These are phyloP conservation scores for Phytophthora cryptogea DNA, from an alignment of 352 stramenopile species.

Conservation along the genomic window DNA sequence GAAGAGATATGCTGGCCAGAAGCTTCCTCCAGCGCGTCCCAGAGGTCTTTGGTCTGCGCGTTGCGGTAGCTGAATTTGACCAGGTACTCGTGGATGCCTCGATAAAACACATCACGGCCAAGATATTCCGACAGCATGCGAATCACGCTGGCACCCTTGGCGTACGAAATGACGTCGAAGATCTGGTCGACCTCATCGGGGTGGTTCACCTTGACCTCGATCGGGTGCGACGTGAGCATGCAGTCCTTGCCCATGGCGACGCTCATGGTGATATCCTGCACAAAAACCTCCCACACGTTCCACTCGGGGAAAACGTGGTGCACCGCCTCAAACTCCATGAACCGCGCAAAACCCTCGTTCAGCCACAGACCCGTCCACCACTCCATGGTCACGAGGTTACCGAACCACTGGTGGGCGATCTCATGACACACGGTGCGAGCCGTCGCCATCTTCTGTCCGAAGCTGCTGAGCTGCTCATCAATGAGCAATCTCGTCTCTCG, in stretches of 20 bases:
- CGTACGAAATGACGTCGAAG: slow-evolving; percentile 98
- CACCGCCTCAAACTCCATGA: slow-evolving; percentile 95
- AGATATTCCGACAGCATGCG: slow-evolving; percentile 82
- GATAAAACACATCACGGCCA: slow-evolving; percentile 75
- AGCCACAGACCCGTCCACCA: slow-evolving; percentile 97
- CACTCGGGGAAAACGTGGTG: slow-evolving; percentile 95
- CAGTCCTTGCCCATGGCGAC: slow-evolving; percentile 93
- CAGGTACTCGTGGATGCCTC: slow-evolving; percentile 94
- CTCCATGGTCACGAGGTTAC: slow-evolving; percentile 99
- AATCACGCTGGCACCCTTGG: slow-evolving; percentile 89
- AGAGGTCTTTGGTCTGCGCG: slow-evolving; percentile 95
- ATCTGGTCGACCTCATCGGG: slow-evolving; percentile 97
- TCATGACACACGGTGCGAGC: slow-evolving; percentile 97
- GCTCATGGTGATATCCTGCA: slow-evolving; percentile 75
- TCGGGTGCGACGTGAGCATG: slow-evolving; percentile 91
- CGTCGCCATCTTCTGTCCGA: slow-evolving; percentile 76
- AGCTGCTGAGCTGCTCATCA: slow-evolving; percentile 72
- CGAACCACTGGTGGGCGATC: slow-evolving; percentile 97
- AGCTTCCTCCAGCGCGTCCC: slow-evolving; percentile 91
- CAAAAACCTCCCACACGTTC: slow-evolving; percentile 97
- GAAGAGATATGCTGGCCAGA: slow-evolving; percentile 90
- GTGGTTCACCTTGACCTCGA: slow-evolving; percentile 94
- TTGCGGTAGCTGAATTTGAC: slow-evolving; percentile 93
- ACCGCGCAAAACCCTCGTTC: slow-evolving; percentile 98
- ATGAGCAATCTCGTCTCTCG: slow-evolving; percentile 93